These are phyloP conservation scores for Podosphaera aphanis DNA, from an alignment of 2,329 filamentous ascomycete species.

Conservation along the genomic window DNA sequence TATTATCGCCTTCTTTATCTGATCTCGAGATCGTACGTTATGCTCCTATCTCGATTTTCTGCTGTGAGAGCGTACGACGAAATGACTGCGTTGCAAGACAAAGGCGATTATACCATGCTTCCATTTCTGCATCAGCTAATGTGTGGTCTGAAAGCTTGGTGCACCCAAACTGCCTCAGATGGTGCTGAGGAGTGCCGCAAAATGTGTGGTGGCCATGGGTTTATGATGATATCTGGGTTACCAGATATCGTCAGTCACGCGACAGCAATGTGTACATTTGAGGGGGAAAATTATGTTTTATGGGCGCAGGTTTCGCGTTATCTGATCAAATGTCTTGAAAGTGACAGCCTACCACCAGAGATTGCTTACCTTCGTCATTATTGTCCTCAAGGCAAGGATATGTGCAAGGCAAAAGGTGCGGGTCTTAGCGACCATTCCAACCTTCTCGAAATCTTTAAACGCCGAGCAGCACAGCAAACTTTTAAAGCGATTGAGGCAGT, in stretches of 20 bases:
- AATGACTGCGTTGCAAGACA: conserved; percentile 2
- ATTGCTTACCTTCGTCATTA: conserved; percentile 3
- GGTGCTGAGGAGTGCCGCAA: conserved; percentile 18
- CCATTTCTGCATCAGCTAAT: conserved; percentile 12
- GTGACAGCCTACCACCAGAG: conserved; percentile 1
- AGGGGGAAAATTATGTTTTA: conserved; percentile 21
- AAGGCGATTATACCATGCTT: conserved; percentile 4
- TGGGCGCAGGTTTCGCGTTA: conserved; percentile 18
- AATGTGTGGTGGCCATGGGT: conserved; percentile 19
- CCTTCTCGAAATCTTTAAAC: conserved; percentile 3
- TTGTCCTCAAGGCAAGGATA: not conserved
- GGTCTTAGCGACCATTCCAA: conserved; percentile 1
- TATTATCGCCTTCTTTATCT: conserved; percentile 12
- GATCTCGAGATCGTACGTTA: conserved; percentile 13
- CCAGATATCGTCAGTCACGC: conserved; percentile 14
- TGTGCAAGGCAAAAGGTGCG: not conserved
- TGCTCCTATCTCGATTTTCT: conserved; percentile 8
- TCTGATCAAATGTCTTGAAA: conserved; percentile 5
- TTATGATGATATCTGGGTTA: conserved; percentile 16
- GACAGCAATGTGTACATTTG: conserved; percentile 15
- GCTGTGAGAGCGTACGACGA: not conserved
- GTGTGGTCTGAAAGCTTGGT: conserved; percentile 14
- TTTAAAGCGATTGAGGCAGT: conserved; percentile 1
- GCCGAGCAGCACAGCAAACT: conserved; percentile 1
- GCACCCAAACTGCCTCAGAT: conserved; percentile 9